Percentiles rank a stretch among this genome's conserved stretches.
phyloP scores from a whole-genome alignment of 108 stramenopile genomes.

The Aurantiochytrium sp. region DNA sequence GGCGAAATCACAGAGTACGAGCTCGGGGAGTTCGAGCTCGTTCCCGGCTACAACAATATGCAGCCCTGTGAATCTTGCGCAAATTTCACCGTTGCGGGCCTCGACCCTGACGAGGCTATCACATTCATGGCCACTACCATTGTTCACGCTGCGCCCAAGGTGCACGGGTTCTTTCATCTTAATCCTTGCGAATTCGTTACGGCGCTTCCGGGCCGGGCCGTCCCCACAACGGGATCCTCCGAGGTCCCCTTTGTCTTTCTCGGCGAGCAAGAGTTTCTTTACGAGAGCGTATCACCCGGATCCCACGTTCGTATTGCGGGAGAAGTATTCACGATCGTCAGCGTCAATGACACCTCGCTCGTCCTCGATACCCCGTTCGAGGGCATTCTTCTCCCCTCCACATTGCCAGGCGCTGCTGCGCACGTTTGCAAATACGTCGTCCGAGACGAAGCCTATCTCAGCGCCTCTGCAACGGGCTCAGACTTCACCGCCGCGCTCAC shows the following conservation, averaged over 20 bases:
- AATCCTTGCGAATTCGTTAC: neutral
- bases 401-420: neutral
- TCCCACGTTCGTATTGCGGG: neutral
- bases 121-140: neutral
- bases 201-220: neutral
- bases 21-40: neutral
- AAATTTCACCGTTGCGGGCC: neutral
- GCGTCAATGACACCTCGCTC: neutral
- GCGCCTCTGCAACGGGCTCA: neutral
- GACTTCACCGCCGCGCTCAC: neutral
- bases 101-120: neutral
- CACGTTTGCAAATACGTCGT: neutral
- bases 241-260: neutral
- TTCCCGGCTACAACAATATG: neutral
- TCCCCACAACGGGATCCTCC: neutral
- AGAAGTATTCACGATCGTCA: neutral
- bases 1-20: neutral
- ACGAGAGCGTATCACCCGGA: neutral
- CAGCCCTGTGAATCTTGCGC: neutral
- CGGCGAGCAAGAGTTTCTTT: neutral
- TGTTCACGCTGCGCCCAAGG: neutral
- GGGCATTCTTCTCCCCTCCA: neutral
- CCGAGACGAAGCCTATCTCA: neutral
- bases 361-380: neutral
- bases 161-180: neutral